Conservation (phyloP, 2,329 filamentous ascomycete genomes). For the Harringtonia aguacate region DNA sequence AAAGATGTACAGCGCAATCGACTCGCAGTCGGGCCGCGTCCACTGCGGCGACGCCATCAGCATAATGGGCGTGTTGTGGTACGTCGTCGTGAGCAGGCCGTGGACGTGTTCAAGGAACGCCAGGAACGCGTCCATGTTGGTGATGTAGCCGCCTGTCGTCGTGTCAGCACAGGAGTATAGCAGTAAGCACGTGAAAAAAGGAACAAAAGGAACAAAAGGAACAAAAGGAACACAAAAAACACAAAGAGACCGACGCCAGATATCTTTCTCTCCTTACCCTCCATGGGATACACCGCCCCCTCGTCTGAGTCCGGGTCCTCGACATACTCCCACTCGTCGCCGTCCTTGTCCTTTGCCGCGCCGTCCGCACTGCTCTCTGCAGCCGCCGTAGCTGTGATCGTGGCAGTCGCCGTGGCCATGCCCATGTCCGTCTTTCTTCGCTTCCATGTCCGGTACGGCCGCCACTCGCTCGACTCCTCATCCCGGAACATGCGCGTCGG, state of each 20-base stretch:
- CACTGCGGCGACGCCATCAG: conserved; percentile 84
- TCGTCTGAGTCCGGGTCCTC: conserved; percentile 83
- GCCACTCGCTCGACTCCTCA: conserved; percentile 62
- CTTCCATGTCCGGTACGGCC: conserved; percentile 67
- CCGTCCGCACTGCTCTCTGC: conserved; percentile 11
- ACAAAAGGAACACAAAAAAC: no score
- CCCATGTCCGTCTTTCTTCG: conserved; percentile 34
- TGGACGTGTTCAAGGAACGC: conserved; percentile 89
- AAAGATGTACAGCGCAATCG: conserved; percentile 87
- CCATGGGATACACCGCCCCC: conserved; percentile 79
- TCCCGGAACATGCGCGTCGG: conserved; percentile 93
- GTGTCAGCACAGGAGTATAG: no score
- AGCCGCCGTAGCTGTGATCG: neutral
- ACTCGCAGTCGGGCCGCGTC: conserved; percentile 79
- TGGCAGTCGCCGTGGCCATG: conserved; percentile 12
- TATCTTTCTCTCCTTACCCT: conserved; percentile 3
- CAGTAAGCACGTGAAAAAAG: no score
- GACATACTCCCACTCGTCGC: conserved; percentile 57
- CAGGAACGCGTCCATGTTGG: conserved; percentile 86
- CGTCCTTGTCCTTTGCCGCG: conserved; percentile 37
- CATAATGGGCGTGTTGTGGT: conserved; percentile 92
- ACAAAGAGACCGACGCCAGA: neutral
- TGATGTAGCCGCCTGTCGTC: conserved; percentile 59
- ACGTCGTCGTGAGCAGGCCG: conserved; percentile 76
- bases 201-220: no score